These are phyloP conservation scores for Corchorus olitorius DNA, from an alignment of 345 rosid species.

Conservation along the genomic window DNA sequence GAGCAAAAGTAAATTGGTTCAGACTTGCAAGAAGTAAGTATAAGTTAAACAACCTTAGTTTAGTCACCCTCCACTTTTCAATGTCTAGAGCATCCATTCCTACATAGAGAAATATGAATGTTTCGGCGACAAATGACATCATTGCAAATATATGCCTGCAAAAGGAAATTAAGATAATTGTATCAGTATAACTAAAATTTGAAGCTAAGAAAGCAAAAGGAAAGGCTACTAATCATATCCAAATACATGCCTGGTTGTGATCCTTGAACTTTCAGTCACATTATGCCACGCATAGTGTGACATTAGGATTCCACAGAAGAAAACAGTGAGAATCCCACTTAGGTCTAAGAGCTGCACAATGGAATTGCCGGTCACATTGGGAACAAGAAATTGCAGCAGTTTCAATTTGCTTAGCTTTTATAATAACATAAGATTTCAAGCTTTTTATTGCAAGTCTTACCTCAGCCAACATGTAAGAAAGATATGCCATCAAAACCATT, in stretches of 20 bases:
- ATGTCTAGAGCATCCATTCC: slow-evolving; percentile 94
- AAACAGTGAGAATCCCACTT: slow-evolving; percentile 91
- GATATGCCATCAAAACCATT: slow-evolving; percentile 85
- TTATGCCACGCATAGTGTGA: slow-evolving; percentile 87
- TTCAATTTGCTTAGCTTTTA: background rate
- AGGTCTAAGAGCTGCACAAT: slow-evolving; percentile 66
- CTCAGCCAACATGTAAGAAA: slow-evolving; percentile 89
- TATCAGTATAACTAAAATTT: background rate
- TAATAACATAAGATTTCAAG: background rate
- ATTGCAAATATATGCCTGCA: slow-evolving; percentile 81
- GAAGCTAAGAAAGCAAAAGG: background rate
- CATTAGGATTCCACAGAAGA: slow-evolving; percentile 87
- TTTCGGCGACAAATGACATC: slow-evolving; percentile 88
- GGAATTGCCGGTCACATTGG: background rate
- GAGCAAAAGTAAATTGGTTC: background rate
- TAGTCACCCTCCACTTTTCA: slow-evolving; percentile 78
- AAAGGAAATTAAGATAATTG: slow-evolving; percentile 2
- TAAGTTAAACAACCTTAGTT: slow-evolving; percentile 47
- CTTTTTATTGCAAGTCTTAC: slow-evolving; percentile 33
- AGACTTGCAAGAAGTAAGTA: background rate
- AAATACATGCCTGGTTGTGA: slow-evolving; percentile 66
- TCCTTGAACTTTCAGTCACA: slow-evolving; percentile 72
- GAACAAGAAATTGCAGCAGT: background rate
- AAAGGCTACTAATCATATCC: background rate
- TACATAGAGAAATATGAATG: slow-evolving; percentile 85